These are phyloP conservation scores for Lasiodiplodia sp. DNA, from an alignment of 2,329 filamentous ascomycete species.

Conservation along the genomic window DNA sequence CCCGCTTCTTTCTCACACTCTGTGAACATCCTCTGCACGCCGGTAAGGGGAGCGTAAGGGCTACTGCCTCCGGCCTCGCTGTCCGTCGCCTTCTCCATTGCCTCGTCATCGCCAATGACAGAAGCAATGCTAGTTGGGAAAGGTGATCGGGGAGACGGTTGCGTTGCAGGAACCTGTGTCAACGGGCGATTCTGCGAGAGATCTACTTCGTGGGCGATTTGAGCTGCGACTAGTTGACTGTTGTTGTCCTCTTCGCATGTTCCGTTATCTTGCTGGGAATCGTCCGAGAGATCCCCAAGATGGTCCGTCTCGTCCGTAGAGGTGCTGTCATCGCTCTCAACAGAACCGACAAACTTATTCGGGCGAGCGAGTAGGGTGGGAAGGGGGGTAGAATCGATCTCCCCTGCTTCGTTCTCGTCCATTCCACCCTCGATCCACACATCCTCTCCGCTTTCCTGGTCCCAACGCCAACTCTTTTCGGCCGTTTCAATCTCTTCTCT, in stretches of 20 bases:
- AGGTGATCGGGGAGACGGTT: background rate
- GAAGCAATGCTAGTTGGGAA: constrained; percentile 1
- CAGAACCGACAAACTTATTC: background rate
- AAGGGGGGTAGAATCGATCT: background rate
- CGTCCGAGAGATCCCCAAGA: background rate
- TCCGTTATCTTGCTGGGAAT: background rate
- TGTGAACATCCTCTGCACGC: background rate
- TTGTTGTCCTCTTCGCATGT: background rate
- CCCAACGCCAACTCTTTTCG: constrained; percentile 56
- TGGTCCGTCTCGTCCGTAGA: constrained; percentile 1
- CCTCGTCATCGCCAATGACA: background rate
- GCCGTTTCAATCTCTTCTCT: constrained; percentile 43
- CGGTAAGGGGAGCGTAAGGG: background rate
- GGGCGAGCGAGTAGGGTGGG: background rate
- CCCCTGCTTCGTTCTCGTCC: constrained; percentile 33
- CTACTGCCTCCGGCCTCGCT: background rate
- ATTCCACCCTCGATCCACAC: constrained; percentile 52
- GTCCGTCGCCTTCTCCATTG: constrained; percentile 2
- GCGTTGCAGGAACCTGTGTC: background rate
- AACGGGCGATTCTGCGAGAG: background rate
- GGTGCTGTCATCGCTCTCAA: constrained; percentile 8
- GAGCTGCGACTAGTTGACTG: background rate
- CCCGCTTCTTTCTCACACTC: background rate
- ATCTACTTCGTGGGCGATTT: constrained; percentile 3
- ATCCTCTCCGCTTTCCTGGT: constrained; percentile 65